Conservation (phyloP, 768 basidiomycete genomes). For the Leccinum longicurvipes region DNA sequence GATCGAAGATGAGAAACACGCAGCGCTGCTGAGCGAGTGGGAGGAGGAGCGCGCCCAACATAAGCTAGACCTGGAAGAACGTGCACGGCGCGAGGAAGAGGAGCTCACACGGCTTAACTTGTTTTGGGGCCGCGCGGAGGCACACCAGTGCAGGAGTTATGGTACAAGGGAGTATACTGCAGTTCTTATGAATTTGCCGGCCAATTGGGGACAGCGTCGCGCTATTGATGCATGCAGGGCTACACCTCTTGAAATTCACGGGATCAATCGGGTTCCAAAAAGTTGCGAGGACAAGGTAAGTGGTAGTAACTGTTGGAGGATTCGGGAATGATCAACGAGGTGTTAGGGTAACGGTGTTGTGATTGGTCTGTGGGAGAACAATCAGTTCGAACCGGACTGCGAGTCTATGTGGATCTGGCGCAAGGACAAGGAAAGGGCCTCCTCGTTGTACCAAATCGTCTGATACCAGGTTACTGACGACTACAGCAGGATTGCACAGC, state of each 20-base stretch:
- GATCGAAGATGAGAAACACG: conserved; percentile 17
- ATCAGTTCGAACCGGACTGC: too few species aligned
- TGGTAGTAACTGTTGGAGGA: neutral
- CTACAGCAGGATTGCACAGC: conserved; percentile 24
- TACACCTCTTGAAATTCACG: conserved; percentile 26
- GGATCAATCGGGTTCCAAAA: conserved; percentile 10
- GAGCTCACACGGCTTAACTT: conserved; percentile 21
- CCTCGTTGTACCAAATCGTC: neutral
- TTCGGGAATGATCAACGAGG: neutral
- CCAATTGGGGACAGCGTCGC: conserved; percentile 10
- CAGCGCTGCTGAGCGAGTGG: conserved; percentile 13
- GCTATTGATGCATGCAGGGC: conserved; percentile 25
- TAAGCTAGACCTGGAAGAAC: conserved; percentile 14
- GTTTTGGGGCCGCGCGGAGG: conserved; percentile 18
- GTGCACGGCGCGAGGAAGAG: conserved; percentile 14
- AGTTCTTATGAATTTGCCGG: conserved; percentile 27
- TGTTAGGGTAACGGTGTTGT: conserved; percentile 14
- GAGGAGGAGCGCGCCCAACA: conserved; percentile 17
- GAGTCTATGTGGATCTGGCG: conserved; percentile 23
- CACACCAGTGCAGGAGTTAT: conserved; percentile 26
- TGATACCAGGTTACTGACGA: neutral
- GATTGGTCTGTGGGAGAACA: conserved; percentile 14
- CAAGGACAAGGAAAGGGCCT: conserved; percentile 27
- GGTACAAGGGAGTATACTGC: conserved; percentile 31
- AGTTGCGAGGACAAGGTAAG: conserved; percentile 24